These are phyloP conservation scores for button mushroom (Agaricus bisporus) DNA, from an alignment of 768 basidiomycete genomes.

Conservation along the genomic window DNA sequence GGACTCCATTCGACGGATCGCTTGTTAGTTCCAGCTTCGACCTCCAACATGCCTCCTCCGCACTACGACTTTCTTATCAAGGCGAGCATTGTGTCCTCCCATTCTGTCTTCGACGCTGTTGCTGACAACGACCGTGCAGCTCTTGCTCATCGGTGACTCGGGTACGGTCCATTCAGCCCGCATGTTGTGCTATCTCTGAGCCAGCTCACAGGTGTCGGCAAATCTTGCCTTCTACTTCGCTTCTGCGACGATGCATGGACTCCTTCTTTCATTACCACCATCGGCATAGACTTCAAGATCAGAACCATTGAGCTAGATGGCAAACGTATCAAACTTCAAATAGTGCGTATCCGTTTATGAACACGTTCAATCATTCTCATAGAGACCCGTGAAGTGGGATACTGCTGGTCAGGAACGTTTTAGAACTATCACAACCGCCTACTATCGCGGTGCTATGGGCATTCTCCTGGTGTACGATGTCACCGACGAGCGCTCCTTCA, in stretches of 20 bases:
- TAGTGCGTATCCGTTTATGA: conserved; percentile 48
- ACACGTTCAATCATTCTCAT: not conserved
- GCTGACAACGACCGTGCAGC: conserved; percentile 36
- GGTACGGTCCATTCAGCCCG: conserved; percentile 39
- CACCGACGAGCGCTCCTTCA: conserved; percentile 90
- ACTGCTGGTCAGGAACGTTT: conserved; percentile 99
- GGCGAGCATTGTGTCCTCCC: conserved; percentile 31
- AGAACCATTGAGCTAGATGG: conserved; percentile 97
- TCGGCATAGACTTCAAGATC: conserved; percentile 99
- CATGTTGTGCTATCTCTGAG: conserved; percentile 8
- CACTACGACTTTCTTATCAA: conserved; percentile 99
- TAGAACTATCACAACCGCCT: conserved; percentile 96
- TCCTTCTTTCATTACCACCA: conserved; percentile 98
- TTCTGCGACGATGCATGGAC: conserved; percentile 99
- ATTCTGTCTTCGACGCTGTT: not conserved
- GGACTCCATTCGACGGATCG: not conserved
- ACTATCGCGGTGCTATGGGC: conserved; percentile 99
- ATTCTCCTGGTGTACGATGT: conserved; percentile 99
- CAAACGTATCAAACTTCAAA: conserved; percentile 98
- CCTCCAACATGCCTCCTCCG: conserved; percentile 66
- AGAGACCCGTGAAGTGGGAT: conserved; percentile 71
- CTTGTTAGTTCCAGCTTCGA: not conserved
- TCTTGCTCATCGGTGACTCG: conserved; percentile 94
- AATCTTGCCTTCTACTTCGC: conserved; percentile 90
- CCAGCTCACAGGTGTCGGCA: conserved; percentile 70